phyloP scores from a whole-genome alignment of 2,329 filamentous ascomycete genomes.

The Pseudocercospora eumusae region DNA sequence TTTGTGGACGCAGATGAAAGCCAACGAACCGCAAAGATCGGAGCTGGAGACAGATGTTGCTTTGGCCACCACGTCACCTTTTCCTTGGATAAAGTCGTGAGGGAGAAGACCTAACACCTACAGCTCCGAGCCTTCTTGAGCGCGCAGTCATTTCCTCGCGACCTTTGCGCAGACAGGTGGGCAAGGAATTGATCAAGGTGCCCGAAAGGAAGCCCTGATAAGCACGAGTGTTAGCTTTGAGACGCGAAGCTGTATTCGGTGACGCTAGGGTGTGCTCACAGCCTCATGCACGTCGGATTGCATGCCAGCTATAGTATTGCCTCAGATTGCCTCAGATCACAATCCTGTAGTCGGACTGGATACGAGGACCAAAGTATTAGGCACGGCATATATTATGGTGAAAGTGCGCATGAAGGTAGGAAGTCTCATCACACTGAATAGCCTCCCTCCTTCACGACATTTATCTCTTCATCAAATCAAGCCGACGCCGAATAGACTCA shows the following conservation, averaged over 20 bases:
- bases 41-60: neutral
- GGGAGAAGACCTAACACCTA: neutral
- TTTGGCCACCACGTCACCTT: neutral
- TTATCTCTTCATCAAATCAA: neutral
- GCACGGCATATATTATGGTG: neutral
- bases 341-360: neutral
- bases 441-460: neutral
- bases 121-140: neutral
- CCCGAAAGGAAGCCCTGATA: neutral
- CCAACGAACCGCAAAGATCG: neutral
- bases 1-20: neutral
- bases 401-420: neutral
- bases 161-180: neutral
- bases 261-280: neutral
- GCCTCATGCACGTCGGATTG: conserved; percentile 2
- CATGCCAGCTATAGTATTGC: neutral
- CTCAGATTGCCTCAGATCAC: too few species aligned
- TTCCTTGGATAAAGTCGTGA: neutral
- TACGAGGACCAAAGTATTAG: neutral
- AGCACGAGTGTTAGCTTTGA: neutral
- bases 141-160: neutral
- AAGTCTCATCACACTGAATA: neutral
- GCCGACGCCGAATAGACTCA: neutral
- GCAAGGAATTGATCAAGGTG: neutral
- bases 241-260: neutral